A percentile compares a stretch with the other conserved stretches of the same genome.
phyloP scores from a whole-genome alignment of 108 stramenopile genomes.

The Stephanodiscus triporus region DNA sequence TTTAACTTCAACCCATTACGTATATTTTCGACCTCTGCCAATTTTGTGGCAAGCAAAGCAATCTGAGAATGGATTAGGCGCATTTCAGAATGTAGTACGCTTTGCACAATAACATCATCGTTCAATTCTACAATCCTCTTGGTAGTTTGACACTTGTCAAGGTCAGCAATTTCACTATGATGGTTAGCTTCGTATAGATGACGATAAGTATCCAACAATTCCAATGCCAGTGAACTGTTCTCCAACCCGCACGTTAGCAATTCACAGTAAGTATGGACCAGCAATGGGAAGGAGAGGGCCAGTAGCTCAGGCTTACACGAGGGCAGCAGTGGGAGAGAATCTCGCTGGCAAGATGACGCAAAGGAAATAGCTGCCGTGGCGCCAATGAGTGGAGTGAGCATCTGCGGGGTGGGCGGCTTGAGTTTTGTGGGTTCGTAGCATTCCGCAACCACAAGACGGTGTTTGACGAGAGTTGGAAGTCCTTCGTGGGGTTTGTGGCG shows the following conservation, averaged over 20 bases:
- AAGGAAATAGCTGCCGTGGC: conserved; percentile 29
- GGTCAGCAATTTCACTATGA: conserved; percentile 62
- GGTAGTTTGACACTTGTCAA: conserved; percentile 66
- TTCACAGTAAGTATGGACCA: conserved; percentile 90
- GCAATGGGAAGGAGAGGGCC: conserved; percentile 81
- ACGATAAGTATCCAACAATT: conserved; percentile 72
- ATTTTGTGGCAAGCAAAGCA: conserved; percentile 13
- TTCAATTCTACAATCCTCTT: conserved; percentile 72
- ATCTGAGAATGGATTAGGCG: conserved; percentile 22
- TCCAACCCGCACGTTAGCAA: conserved; percentile 83
- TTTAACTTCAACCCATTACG: conserved; percentile 20
- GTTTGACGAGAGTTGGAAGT: conserved; percentile 36
- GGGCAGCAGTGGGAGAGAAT: conserved; percentile 53
- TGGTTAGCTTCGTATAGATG: conserved; percentile 78
- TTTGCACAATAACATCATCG: conserved; percentile 33
- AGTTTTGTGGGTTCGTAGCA: background rate
- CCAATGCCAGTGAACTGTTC: conserved; percentile 63
- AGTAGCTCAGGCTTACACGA: conserved; percentile 84
- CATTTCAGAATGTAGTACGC: conserved; percentile 23
- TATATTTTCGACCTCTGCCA: conserved; percentile 24
- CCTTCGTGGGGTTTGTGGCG: conserved; percentile 20
- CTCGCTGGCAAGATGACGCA: conserved; percentile 6
- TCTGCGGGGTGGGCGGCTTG: conserved; percentile 16
- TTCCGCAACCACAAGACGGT: conserved; percentile 24
- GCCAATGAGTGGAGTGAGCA: conserved; percentile 19